Base-by-base conservation (phyloP, 768 basidiomycete species). In the Lentinula sp. region DNA sequence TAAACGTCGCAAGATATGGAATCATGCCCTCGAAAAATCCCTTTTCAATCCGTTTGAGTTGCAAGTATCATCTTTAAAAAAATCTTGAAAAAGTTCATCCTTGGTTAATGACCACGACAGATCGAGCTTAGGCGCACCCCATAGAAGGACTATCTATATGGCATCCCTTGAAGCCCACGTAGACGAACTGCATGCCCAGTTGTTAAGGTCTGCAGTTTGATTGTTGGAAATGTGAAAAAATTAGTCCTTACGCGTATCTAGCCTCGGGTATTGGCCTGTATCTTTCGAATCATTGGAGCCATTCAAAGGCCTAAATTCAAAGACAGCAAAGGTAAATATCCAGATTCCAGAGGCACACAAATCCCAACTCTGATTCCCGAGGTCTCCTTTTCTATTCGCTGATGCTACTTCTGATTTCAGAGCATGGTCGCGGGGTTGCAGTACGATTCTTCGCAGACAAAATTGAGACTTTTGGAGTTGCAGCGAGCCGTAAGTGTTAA, bases 1-100 rank as follows among this genome's bases (percentile, higher is more conserved):
- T 5, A 90, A 90, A 71, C 83, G 86, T 3, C 80, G 88, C 16
- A 87, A 85, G 68, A 87, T 88, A 15, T 91, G 90, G 90, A 87
- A 86, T 53, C 90, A 90, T 63, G 83, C 84, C 1, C 81, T 90
- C 61, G 90, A 91, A 71, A 90, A 90, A 68, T 77, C 77, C 13
- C 76, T 91, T 28, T 91, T 91, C 71, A 79, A 74, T 6, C 79
- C 87, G 0, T 80, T 82, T 52, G 88, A 91, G 70, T 68, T 91
- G 86, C 88, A 63, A 54, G 81, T 78, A 15, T 37, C 35, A 51
- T 59, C 37, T 52, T 42, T 20, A 7, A 45, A 8, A 8, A 36
- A 20, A 41, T 61, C 55, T 42, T 48, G 3, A 28, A 28, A 3
- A 28, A 28, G 28, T 20, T 58, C 16, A 36, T 9, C 28, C 41